Evolutionary conservation across 352 stramenopile species (phyloP), one percentile per base, ranked within the genome.

Genomic region (Phytopythium montanum): DNA sequence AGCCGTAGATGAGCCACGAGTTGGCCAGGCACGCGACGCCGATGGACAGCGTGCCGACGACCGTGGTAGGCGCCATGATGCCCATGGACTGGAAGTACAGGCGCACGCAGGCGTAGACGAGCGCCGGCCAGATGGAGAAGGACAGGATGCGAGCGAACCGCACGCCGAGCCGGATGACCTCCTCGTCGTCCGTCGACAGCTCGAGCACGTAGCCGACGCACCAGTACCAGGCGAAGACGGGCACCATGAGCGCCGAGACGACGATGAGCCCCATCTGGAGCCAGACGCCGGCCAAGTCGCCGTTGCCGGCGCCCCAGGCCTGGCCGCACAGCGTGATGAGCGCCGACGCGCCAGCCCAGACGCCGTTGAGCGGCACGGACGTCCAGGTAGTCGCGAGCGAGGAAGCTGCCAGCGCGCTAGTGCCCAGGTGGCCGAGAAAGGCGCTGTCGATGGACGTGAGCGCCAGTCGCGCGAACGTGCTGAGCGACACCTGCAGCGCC

Each of bases 291-390:
- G 69, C 73, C 31, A 89, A 59, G 33, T 81, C 70, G 21, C 65
- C 52, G 60, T 91, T 91, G 39, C 75, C 69, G 34, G 79, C 81
- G 10, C 81, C 81, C 73, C 74, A 87, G 5, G 81, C 79, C 52
- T 91, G 81, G 9, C 81, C 79, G 31, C 81, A 91, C 3, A 91
- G 75, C 65, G 81, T 92, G 44, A 88, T 79, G 31, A 92, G 72
- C 14, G 81, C 79, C 18, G 83, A 88, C 18, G 79, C 76, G 29
- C 74, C 76, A 0, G 74, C 76, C 83, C 83, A 92, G 25, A 90
- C 81, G 6, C 65, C 79, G 39, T 74, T 69, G 28, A 90, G 65
- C 51, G 83, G 83, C 38, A 90, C 77, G 21, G 61, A 73, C 12
- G 81, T 90, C 81, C 81, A 92, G 6, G 90, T 73, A 0, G 72